Conservation (phyloP, 2,329 filamentous ascomycete species). For the Ciborinia camelliae region DNA sequence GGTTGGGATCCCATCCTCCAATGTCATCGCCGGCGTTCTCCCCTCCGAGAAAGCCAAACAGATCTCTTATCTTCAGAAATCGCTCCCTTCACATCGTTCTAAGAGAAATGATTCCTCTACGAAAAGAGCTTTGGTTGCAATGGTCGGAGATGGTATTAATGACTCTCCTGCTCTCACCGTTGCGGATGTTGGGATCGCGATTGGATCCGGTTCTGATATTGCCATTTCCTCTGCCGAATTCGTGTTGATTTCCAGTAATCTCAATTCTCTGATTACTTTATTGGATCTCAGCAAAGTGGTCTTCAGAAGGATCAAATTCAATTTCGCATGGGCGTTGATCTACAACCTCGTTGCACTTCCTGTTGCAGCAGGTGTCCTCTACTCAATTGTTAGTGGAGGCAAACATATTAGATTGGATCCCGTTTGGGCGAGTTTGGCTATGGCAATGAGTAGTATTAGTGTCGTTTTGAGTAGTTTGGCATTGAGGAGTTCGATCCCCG, state of each 20-base stretch:
- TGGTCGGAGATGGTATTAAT: slow-evolving; percentile 86
- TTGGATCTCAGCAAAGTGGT: slow-evolving; percentile 58
- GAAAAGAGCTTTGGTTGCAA: slow-evolving; percentile 61
- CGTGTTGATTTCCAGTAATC: slow-evolving; percentile 65
- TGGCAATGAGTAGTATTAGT: slow-evolving; percentile 88
- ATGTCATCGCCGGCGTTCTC: slow-evolving; percentile 84
- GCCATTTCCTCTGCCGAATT: slow-evolving; percentile 80
- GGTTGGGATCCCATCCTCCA: slow-evolving; percentile 67
- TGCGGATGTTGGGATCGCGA: slow-evolving; percentile 79
- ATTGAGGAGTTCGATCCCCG: slow-evolving; percentile 47
- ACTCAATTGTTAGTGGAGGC: slow-evolving; percentile 50
- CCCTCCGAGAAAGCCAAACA: slow-evolving; percentile 77
- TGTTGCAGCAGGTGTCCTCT: slow-evolving; percentile 63
- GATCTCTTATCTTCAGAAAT: slow-evolving; percentile 58
- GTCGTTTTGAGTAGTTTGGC: slow-evolving; percentile 80
- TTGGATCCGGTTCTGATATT: slow-evolving; percentile 78
- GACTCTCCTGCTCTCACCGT: slow-evolving; percentile 77
- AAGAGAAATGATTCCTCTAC: slow-evolving; percentile 25
- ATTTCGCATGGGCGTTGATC: slow-evolving; percentile 64
- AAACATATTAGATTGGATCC: slow-evolving; percentile 65
- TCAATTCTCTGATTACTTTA: slow-evolving; percentile 57
- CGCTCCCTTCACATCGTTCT: slow-evolving; percentile 24
- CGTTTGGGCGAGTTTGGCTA: slow-evolving; percentile 85
- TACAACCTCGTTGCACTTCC: slow-evolving; percentile 65
- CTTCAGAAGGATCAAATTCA: slow-evolving; percentile 62